Evolutionary conservation across 805 yeast genomes (phyloP).

Genomic region (Zygoascus flipseniorum): DNA sequence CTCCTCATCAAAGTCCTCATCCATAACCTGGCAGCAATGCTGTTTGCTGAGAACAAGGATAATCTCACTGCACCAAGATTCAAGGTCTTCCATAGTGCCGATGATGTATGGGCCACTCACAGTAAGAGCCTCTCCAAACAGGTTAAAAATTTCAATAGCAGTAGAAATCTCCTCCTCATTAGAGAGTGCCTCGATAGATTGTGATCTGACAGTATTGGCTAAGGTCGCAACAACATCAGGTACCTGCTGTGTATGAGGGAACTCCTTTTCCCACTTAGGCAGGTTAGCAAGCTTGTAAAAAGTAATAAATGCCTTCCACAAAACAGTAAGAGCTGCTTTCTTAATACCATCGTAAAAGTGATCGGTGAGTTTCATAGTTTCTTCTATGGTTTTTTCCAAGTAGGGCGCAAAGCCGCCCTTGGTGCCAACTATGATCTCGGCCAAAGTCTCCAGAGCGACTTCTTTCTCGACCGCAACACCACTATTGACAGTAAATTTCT

Average conservation of each 20-base stretch:
- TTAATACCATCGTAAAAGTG: conserved; percentile 83
- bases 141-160: conserved; percentile 72
- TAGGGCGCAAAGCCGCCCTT: conserved; percentile 71
- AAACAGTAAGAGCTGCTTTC: conserved; percentile 70
- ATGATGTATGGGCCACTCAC: conserved; percentile 64
- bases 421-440: conserved; percentile 84
- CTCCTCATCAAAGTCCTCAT: conserved; percentile 51
- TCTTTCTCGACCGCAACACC: conserved; percentile 95
- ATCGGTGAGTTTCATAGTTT: conserved; percentile 61
- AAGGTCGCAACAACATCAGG: conserved; percentile 47
- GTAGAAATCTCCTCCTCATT: conserved; percentile 80
- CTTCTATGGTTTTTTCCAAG: conserved; percentile 55
- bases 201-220: conserved; percentile 56
- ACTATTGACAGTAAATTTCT: conserved; percentile 76
- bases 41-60: conserved; percentile 68
- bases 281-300: conserved; percentile 33
- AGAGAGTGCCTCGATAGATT: conserved; percentile 52
- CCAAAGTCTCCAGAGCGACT: conserved; percentile 83
- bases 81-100: conserved; percentile 48
- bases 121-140: conserved; percentile 57
- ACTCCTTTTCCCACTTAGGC: conserved; percentile 27
- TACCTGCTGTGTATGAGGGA: conserved; percentile 19
- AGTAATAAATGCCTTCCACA: conserved; percentile 77
- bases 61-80: conserved; percentile 60
- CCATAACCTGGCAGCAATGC: conserved; percentile 76